Evolutionary conservation across 768 basidiomycete genomes (phyloP).

Genomic region (Chalciporus sphaerocephalus): DNA sequence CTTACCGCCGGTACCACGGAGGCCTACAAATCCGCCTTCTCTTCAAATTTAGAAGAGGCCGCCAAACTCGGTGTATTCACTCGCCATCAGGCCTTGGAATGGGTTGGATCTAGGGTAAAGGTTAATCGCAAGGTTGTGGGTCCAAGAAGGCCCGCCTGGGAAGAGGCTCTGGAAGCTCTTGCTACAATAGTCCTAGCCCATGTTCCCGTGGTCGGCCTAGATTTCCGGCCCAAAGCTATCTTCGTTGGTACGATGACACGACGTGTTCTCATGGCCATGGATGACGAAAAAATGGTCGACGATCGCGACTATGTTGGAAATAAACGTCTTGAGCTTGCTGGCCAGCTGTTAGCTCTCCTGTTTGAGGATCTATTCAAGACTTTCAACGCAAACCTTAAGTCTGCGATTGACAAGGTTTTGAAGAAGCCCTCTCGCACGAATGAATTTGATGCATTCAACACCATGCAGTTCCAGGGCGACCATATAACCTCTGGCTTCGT

Average conservation of each 20-base stretch:
- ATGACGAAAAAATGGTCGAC: conserved; percentile 95
- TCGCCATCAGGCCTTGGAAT: conserved; percentile 89
- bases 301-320: conserved; percentile 99
- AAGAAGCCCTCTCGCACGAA: conserved; percentile 93
- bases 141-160: conserved; percentile 82
- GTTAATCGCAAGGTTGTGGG: conserved; percentile 76
- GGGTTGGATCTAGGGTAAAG: conserved; percentile 90
- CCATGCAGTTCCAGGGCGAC: conserved; percentile 94
- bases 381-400: conserved; percentile 93
- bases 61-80: conserved; percentile 90
- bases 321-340: conserved; percentile 95
- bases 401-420: conserved; percentile 92
- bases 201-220: conserved; percentile 83
- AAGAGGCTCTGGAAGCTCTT: conserved; percentile 94
- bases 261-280: conserved; percentile 92
- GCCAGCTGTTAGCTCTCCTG: conserved; percentile 89
- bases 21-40: conserved; percentile 79
- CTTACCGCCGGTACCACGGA: conserved; percentile 91
- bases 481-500: conserved; percentile 94
- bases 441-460: conserved; percentile 92
- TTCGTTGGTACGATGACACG: conserved; percentile 98
- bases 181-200: conserved; percentile 97
- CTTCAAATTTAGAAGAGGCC: conserved; percentile 90
- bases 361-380: conserved; percentile 99
- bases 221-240: conserved; percentile 91